Percentiles rank a stretch among this genome's conserved stretches.
These are phyloP conservation scores for Pilasporangium apinafurcum DNA, from an alignment of 352 stramenopile genomes.

Conservation along the genomic window DNA sequence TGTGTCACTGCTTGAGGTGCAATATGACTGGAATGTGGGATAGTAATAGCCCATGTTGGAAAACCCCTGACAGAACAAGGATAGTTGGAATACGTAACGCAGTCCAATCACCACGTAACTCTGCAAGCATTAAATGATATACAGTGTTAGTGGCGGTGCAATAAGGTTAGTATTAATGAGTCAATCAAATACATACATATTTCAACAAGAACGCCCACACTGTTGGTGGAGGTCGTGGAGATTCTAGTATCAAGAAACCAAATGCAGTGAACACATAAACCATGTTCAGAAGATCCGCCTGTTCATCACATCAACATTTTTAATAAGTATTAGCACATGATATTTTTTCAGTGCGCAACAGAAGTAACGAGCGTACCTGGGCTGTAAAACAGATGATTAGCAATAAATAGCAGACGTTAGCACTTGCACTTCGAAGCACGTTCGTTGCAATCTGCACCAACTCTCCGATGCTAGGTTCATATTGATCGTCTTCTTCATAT, in stretches of 20 bases:
- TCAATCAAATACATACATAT: conserved; percentile 48
- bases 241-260: conserved; percentile 66
- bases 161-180: not conserved
- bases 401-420: conserved; percentile 46
- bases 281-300: conserved; percentile 81
- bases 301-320: not conserved
- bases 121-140: conserved; percentile 12
- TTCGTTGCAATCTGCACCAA: conserved; percentile 57
- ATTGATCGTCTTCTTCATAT: conserved; percentile 78
- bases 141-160: not conserved
- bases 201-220: conserved; percentile 72
- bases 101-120: conserved; percentile 44
- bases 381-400: conserved; percentile 68
- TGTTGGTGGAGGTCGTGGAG: conserved; percentile 48
- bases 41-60: conserved; percentile 52
- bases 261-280: conserved; percentile 69
- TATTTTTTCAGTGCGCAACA: not conserved
- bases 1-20: conserved; percentile 19
- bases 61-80: conserved; percentile 76
- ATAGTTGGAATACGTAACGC: conserved; percentile 78
- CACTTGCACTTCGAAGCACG: conserved; percentile 58
- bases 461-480: conserved; percentile 52
- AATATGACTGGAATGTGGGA: conserved; percentile 77
- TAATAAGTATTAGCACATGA: no score
- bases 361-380: conserved; percentile 33